Evolutionary conservation across 2,329 filamentous ascomycete species (phyloP), one percentile per base, ranked within the genome.

Genomic region (Cytospora mali): DNA sequence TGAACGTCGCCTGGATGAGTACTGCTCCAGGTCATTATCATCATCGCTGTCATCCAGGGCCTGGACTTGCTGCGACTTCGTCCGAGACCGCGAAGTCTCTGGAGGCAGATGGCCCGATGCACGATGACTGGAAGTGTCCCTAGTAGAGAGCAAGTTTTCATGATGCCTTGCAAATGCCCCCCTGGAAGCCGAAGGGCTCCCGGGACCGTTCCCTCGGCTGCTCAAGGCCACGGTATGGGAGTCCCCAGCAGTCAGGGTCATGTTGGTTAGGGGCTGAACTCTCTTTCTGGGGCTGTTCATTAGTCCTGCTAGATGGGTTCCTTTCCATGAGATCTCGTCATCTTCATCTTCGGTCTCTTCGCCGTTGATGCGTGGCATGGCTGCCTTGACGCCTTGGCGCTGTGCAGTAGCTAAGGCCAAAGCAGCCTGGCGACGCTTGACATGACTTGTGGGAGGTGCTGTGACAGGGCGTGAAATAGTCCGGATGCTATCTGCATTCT

Each of bases 401-500:
- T 81, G 79, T 58, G 69, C 75, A 61, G 72, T 74, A 1, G 68
- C 69, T 28, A 74, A 73, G 13, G 71, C 67, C 27, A 75, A 70
- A 7, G 75, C 75, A 28, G 77, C 73, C 28, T 75, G 71, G 49
- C 74, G 75, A 56, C 70, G 67, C 64, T 71, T 73, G 16, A 75
- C 74, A 2, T 74, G 50, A 10, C 75, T 71, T 0, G 75, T 78
- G 67, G 75, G 75, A 2, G 70, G 69, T 0, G 76, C 77, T 0
- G 81, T 76, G 11, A 84, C 79, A 2, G 83, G 84, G 9, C 83
- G 77, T 46, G 82, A 80, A 55, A 86, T 82, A 62, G 77, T 74
- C 23, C 71, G 75, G 64, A 85, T 84, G 11, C 78, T 74, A 23
- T 79, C 79, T 0, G 81, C 81, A 66, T 87, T 87, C 55, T 82